Evolutionary conservation across 176 grass and related monocot species (phyloP), one percentile per base, ranked within the genome.

Genomic region (Avena atlantica): DNA sequence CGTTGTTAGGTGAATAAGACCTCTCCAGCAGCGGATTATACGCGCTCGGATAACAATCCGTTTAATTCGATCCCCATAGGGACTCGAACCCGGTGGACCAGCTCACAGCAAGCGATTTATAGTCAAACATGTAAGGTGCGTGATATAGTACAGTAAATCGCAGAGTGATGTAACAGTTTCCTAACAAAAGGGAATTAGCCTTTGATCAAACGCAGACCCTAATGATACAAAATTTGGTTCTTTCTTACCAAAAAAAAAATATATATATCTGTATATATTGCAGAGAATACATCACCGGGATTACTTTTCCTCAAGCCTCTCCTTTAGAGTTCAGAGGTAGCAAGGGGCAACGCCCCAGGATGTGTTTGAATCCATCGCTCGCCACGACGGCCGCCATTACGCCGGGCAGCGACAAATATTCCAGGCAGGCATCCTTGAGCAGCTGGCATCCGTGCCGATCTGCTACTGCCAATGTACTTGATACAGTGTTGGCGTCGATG

Each of bases 381-480:
- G 55, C 55, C 4, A 23, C 8, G 9, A 61, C 58, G 58, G n/a
- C 58, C n/a, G 0, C 8, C 58, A 23, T 21, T 23, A 61, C 58
- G 4, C n/a, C 58, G 11, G 58, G 58, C 58, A 61, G n/a, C 11
- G 10, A 66, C n/a, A 74, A 20, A 20, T 74, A 73, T 13, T 12
- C 19, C 11, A 81, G 4, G 47, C 77, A 89, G 3, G 59, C 59
- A 7, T 80, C 49, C 7, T 68, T 81, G 0, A 85, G 83, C 9
- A 21, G 16, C 1, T 3, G 3, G 23, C 78, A 90, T 23, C 40
- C 1, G 69, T 90, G 83, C 40, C 58, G 9, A 61, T 61, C 20
- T 61, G 58, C 58, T 10, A 23, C 9, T 61, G 9, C 20, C 58
- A 61, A 61, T 23, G n/a, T 81, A 60, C 20, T 86, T 59, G 14